Base-by-base conservation (phyloP, 148 eudicot genomes). In the Rhododendron griersonianum region DNA sequence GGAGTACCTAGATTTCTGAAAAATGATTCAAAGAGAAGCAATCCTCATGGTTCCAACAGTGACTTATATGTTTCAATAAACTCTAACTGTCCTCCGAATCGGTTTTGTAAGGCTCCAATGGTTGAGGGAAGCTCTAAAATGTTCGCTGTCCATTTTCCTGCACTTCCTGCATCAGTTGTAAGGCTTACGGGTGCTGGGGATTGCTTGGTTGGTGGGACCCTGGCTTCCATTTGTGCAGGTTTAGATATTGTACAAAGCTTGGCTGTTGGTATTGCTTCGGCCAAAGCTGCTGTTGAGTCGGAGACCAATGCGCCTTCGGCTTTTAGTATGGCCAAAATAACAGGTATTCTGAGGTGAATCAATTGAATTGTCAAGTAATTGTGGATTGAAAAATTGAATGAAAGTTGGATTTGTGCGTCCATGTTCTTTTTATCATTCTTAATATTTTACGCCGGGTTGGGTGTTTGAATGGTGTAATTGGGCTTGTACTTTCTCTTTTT, bases 121-220 rank as follows among this genome's bases (percentile, higher is more conserved):
- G 53, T 13, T 81, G 89, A 87, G 73, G 89, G 89, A 39, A 83
- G 89, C 81, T 90, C 92, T 76, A 86, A 81, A 57, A 85, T 93
- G 44, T 89, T 85, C 61, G 93, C 82, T 35, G 87, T 92, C 86
- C 98, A 97, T 89, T 97, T 91, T 85, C 98, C 99, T 78, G 98
- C 99, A 48, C 91, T 94, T 81, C 83, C 94, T 87, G 93, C 96
- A 8, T 88, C 92, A 39, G 94, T 97, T 82, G 90, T 90, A 84
- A 93, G 95, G 87, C 93, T 97, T 86, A 94, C 98, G 33, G 99
- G 98, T 35, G 99, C 99, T 76, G 99, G 98, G 74, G 98, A 97
- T 92, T 97, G 98, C 87, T 89, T 97, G 81, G 99, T 95, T 87
- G 98, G 99, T 80, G 99, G 98, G 77, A 77, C 91, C 28, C 51